Conservation (phyloP, 2,329 filamentous ascomycete species). For the Arthrinium puccinioides region DNA sequence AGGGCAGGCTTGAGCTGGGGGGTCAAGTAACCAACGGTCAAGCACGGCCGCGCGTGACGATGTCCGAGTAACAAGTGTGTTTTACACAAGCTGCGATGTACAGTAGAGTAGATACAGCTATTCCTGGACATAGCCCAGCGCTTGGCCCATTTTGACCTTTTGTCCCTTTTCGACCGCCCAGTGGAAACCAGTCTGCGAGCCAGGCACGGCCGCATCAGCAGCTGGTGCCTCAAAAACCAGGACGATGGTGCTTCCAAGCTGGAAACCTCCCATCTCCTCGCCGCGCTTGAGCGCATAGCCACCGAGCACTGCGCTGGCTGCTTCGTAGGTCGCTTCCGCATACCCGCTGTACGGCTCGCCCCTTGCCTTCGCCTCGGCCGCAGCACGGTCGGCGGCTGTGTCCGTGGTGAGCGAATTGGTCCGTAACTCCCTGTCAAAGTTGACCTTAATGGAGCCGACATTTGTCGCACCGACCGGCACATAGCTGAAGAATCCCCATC, state of each 20-base stretch:
- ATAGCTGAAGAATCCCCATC: conserved; percentile 95
- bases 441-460: conserved; percentile 92
- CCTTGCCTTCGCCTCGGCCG: conserved; percentile 65
- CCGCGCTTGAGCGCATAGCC: conserved; percentile 80
- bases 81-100: no score
- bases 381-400: conserved; percentile 81
- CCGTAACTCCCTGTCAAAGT: conserved; percentile 90
- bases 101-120: conserved; percentile 6
- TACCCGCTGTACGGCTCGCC: conserved; percentile 88
- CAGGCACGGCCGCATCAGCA: conserved; percentile 50
- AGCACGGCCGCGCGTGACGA: no score
- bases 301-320: conserved; percentile 67
- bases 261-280: conserved; percentile 98
- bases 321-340: conserved; percentile 80
- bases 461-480: conserved; percentile 96
- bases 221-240: conserved; percentile 92
- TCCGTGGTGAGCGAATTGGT: conserved; percentile 91
- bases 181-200: conserved; percentile 63
- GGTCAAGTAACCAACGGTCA: no score
- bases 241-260: conserved; percentile 89
- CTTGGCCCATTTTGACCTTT: conserved; percentile 82
- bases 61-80: no score
- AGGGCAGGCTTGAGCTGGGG: no score
- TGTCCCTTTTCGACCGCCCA: conserved; percentile 87
- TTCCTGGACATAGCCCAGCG: conserved; percentile 65